These are phyloP conservation scores for Phialemonium atrogriseum DNA, from an alignment of 2,329 filamentous ascomycete species.

Conservation along the genomic window DNA sequence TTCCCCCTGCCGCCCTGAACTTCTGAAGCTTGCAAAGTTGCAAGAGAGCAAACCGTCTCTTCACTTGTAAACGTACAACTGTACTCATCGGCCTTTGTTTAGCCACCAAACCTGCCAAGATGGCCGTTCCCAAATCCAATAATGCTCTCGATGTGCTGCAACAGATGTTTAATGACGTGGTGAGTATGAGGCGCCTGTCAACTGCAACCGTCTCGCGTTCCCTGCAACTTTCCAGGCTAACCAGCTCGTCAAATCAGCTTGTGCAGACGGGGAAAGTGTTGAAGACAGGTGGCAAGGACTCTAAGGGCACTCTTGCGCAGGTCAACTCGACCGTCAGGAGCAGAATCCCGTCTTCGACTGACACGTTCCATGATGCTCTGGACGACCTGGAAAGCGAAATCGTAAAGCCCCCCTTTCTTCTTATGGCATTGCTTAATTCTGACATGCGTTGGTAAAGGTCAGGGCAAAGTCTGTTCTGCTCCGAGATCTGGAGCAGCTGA, in stretches of 20 bases:
- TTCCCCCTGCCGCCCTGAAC: too few species aligned
- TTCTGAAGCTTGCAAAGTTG: too few species aligned
- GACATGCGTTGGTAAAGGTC: slow-evolving; percentile 25
- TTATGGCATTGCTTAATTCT: slow-evolving; percentile 7
- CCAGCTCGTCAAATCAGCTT: slow-evolving; percentile 31
- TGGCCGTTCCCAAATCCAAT: slow-evolving; percentile 6
- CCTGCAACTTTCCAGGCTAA: slow-evolving; percentile 8
- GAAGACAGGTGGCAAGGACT: slow-evolving; percentile 37
- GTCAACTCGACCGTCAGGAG: slow-evolving; percentile 23
- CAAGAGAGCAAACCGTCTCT: too few species aligned
- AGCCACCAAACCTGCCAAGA: slow-evolving; percentile 1
- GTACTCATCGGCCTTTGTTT: too few species aligned
- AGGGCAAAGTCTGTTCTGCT: slow-evolving; percentile 46
- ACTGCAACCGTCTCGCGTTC: neutral
- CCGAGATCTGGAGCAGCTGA: slow-evolving; percentile 41
- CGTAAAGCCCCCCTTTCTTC: slow-evolving; percentile 5
- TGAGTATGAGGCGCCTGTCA: slow-evolving; percentile 24
- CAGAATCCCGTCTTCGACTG: slow-evolving; percentile 38
- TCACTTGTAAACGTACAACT: too few species aligned
- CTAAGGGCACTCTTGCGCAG: slow-evolving; percentile 26
- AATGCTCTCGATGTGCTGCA: slow-evolving; percentile 39
- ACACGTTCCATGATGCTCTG: slow-evolving; percentile 41
- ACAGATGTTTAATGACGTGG: slow-evolving; percentile 45
- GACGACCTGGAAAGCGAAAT: slow-evolving; percentile 46
- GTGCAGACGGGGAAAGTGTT: slow-evolving; percentile 52